phyloP scores from a whole-genome alignment of 805 yeast genomes.

The Metschnikowia chrysomelidarum region DNA sequence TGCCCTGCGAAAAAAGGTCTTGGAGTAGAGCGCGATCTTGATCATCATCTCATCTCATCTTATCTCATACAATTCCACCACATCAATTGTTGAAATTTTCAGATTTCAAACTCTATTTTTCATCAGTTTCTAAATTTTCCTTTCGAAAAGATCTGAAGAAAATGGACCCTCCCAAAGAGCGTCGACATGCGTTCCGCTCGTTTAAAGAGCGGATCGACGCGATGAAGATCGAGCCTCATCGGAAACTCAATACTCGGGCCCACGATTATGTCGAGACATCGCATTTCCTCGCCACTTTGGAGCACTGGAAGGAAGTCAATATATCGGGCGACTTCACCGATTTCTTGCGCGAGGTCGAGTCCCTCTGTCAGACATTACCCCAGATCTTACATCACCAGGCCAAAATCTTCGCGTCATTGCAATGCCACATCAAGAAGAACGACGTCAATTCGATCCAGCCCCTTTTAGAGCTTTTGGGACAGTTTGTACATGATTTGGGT shows the following conservation, averaged over 20 bases:
- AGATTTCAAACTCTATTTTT: no score
- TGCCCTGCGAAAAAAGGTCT: conserved; percentile 12
- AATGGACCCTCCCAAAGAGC: conserved; percentile 24
- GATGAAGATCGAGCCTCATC: conserved; percentile 73
- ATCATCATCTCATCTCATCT: no score
- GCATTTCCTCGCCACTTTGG: conserved; percentile 73
- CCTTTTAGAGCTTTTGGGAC: conserved; percentile 69
- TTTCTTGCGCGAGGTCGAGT: conserved; percentile 55
- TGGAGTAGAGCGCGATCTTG: no score
- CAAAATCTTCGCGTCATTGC: conserved; percentile 52
- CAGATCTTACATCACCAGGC: conserved; percentile 72
- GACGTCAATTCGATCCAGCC: conserved; percentile 80
- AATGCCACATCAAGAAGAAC: conserved; percentile 45
- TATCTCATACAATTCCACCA: no score
- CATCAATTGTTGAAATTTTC: no score
- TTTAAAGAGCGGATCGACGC: conserved; percentile 83
- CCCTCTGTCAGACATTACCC: conserved; percentile 66
- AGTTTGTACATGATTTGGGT: conserved; percentile 89
- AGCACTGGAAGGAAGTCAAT: conserved; percentile 88
- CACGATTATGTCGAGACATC: conserved; percentile 74
- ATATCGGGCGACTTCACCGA: conserved; percentile 67
- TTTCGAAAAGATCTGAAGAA: no score
- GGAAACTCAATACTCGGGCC: conserved; percentile 54
- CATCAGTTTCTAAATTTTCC: no score
- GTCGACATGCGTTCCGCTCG: conserved; percentile 63